Conservation (phyloP, 306 rosid genomes). For the Spatholobus suberectus region DNA sequence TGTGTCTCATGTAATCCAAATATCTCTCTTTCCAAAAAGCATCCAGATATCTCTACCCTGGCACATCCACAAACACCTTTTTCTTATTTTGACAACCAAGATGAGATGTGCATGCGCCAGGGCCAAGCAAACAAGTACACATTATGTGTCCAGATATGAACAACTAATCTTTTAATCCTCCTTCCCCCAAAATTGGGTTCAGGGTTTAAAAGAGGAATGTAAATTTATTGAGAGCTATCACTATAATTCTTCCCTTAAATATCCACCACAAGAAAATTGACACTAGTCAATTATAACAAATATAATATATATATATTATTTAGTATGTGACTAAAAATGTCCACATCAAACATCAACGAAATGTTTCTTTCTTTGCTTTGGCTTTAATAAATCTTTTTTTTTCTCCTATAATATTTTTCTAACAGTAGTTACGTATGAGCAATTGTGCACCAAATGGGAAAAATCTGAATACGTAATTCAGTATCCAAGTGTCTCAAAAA, state of each 20-base stretch:
- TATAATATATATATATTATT: conserved; percentile 21
- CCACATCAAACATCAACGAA: conserved; percentile 39
- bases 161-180: background rate
- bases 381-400: background rate
- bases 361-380: conserved; percentile 38
- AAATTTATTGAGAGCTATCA: conserved; percentile 30
- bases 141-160: conserved; percentile 19
- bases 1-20: conserved; percentile 36
- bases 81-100: conserved; percentile 34
- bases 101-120: conserved; percentile 25
- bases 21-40: conserved; percentile 43
- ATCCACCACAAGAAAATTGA: conserved; percentile 40
- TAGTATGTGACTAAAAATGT: conserved; percentile 32
- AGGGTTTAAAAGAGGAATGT: conserved; percentile 9
- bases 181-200: background rate
- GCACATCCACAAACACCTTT: conserved; percentile 34
- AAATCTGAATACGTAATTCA: conserved; percentile 34
- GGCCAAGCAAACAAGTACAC: conserved; percentile 5
- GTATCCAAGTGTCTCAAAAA: conserved; percentile 48
- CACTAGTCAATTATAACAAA: conserved; percentile 23
- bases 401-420: background rate
- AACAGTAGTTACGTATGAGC: background rate
- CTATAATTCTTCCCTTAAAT: conserved; percentile 33
- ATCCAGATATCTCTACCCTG: conserved; percentile 22
- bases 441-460: conserved; percentile 36